Evolutionary conservation across 306 rosid genomes (phyloP).

Genomic region (Acmispon strigosus): DNA sequence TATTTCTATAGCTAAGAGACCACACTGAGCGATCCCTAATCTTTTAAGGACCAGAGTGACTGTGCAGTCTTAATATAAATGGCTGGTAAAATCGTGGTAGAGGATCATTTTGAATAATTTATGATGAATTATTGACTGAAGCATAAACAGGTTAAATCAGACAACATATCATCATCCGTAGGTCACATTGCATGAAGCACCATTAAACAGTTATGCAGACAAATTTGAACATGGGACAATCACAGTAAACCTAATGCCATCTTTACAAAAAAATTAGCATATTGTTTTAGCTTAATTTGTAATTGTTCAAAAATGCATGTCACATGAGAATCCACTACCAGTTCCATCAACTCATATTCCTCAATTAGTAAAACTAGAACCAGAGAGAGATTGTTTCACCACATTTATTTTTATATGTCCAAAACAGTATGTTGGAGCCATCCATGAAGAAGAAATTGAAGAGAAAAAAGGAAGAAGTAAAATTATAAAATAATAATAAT

Average conservation of each 20-base stretch:
- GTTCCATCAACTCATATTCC: neutral
- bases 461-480: neutral
- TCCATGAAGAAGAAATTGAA: neutral
- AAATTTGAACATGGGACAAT: neutral
- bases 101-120: neutral
- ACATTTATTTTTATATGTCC: neutral
- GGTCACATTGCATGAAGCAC: neutral
- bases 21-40: too few species aligned
- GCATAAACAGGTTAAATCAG: neutral
- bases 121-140: neutral
- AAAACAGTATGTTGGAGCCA: neutral
- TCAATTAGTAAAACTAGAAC: neutral
- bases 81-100: neutral
- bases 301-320: neutral
- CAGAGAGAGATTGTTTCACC: neutral
- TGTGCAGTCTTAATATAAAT: too few species aligned
- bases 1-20: too few species aligned
- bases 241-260: neutral
- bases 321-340: neutral
- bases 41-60: too few species aligned
- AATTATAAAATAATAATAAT: neutral
- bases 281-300: neutral
- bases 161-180: neutral
- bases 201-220: neutral
- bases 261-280: neutral